A percentile compares a stretch with the other conserved stretches of the same genome.
Conservation (phyloP, 139 green algal genomes). For the Coelastrella sp. region DNA sequence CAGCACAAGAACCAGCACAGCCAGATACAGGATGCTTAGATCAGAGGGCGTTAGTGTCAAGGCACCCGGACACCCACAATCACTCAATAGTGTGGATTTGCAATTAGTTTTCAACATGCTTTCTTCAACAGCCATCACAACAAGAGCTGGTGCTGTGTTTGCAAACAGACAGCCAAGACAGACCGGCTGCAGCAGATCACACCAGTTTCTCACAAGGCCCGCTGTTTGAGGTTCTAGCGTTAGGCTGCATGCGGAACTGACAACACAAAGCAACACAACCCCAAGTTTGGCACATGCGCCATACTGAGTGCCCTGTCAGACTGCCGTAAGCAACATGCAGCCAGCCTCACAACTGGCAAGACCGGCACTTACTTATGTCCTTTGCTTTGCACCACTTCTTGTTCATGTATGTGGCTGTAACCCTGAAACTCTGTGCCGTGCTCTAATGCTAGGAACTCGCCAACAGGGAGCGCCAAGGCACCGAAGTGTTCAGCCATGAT, state of each 20-base stretch:
- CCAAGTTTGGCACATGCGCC: no score
- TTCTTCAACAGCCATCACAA: no score
- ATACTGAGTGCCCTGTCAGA: neutral
- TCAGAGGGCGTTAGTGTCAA: neutral
- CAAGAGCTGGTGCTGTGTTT: no score
- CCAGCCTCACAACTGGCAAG: neutral
- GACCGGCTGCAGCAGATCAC: no score
- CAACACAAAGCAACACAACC: no score
- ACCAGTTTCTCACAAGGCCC: no score
- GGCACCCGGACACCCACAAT: no score
- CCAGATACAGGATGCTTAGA: neutral
- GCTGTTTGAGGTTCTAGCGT: no score
- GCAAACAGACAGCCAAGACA: no score
- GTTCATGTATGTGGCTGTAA: constrained; percentile 51
- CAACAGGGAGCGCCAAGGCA: constrained; percentile 83
- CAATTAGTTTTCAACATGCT: no score
- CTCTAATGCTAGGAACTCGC: constrained; percentile 88
- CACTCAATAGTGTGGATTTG: no score
- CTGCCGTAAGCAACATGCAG: neutral
- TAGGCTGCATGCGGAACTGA: no score
- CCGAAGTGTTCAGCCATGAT: constrained; percentile 83
- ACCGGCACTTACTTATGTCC: constrained; percentile 51
- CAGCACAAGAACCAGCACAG: neutral
- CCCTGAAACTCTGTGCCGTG: constrained; percentile 73
- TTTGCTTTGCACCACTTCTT: constrained; percentile 57